Evolutionary conservation across 169 alveolate genomes (phyloP).

Genomic region (Plasmodium inui): DNA sequence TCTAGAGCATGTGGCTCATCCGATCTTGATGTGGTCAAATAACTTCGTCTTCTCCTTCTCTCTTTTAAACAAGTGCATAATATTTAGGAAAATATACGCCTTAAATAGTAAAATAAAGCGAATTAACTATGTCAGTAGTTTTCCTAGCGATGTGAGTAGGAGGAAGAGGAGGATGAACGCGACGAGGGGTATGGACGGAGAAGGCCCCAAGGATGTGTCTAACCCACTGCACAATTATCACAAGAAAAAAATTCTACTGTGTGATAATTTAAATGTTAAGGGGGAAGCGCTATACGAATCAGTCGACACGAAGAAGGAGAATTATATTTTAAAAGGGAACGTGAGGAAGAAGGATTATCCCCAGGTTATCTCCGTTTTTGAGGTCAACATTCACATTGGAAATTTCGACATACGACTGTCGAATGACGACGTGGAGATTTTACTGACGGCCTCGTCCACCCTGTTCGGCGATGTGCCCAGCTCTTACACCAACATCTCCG

Average conservation of each 20-base stretch:
- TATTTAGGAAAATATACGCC: constrained; percentile 72
- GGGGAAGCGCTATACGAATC: constrained; percentile 77
- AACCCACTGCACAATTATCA: constrained; percentile 64
- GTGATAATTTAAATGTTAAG: constrained; percentile 70
- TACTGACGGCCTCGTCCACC: constrained; percentile 62
- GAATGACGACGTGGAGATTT: constrained; percentile 71
- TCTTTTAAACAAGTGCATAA: constrained; percentile 47
- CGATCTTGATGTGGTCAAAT: constrained; percentile 71
- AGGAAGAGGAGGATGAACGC: background rate
- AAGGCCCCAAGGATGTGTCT: constrained; percentile 1
- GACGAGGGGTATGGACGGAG: background rate
- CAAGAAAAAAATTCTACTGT: constrained; percentile 47
- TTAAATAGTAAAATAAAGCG: constrained; percentile 72
- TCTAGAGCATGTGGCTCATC: constrained; percentile 59
- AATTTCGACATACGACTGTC: constrained; percentile 74
- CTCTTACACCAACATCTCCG: constrained; percentile 15
- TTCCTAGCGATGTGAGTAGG: background rate
- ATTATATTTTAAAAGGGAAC: constrained; percentile 35
- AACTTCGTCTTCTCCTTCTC: constrained; percentile 70
- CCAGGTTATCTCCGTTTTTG: constrained; percentile 53
- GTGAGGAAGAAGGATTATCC: constrained; percentile 6
- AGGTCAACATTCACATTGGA: constrained; percentile 54
- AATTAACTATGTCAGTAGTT: constrained; percentile 48
- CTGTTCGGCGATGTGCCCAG: constrained; percentile 74
- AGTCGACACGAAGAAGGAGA: constrained; percentile 42